Base-by-base conservation (phyloP, 441 rosid species). In the Jatropha podagrica region DNA sequence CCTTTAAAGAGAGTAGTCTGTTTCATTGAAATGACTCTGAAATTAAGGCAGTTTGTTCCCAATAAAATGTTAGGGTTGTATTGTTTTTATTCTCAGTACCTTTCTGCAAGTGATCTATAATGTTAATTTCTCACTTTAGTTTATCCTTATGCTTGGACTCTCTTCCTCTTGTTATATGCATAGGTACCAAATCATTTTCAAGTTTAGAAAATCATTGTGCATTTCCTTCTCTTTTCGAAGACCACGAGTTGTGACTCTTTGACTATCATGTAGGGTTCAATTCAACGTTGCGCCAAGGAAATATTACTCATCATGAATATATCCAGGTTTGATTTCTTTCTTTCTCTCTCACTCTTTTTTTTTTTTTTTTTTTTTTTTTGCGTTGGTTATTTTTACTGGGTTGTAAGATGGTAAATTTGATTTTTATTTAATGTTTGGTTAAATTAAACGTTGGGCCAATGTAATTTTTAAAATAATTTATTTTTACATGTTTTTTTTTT, bases 281-380 rank as follows among this genome's bases (percentile, higher is more conserved):
- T 87, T 90, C 99, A 65, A 96, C 97, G 69, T 85, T 96, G 78
- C 98, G 99, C 66, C 98, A 94, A 82, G 99, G 99, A 76, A 96
- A 96, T 89, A 68, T 96, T 78, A 96, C 99, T 73, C 99, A 96
- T 85, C 99, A 96, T 74, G 99, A 96, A 84, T 96, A 96, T 84
- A 94, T 96, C 81, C 99, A 96, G 90, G 99, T 94, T 74, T 54
- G 76, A 55, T 49, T 67, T 54, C 80, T 69, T n/a, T 18, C 1
- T 42, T 54, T 69, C 71, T 67, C 51, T 17, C 56, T 54, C n/a
- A n/a, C n/a, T n/a, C n/a, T n/a, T n/a, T n/a, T n/a, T n/a, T n/a
- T n/a, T n/a, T n/a, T n/a, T n/a, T n/a, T n/a, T n/a, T n/a, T n/a
- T n/a, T n/a, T n/a, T n/a, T n/a, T n/a, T n/a, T n/a, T n/a, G n/a